A percentile compares a stretch with the other conserved stretches of the same genome.
Evolutionary conservation across 805 yeast genomes (phyloP).

Genomic region (Wickerhamiella vanderwaltii): DNA sequence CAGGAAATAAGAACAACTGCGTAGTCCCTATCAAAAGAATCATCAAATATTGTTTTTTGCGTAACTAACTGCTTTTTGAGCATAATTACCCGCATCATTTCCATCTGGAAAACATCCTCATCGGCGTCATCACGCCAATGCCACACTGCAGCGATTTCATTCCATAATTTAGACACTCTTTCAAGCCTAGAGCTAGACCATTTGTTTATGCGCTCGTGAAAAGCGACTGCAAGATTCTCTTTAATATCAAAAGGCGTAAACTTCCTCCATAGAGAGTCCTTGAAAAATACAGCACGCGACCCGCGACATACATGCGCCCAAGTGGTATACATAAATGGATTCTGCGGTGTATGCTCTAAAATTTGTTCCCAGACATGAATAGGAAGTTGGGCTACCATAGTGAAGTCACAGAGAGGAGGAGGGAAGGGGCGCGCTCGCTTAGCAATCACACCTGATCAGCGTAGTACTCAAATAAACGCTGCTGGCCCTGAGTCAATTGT

Average conservation of each 20-base stretch:
- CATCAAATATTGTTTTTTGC: background rate
- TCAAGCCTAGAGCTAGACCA: background rate
- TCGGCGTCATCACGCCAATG: background rate
- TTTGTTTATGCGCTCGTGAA: background rate
- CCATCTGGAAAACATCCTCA: background rate
- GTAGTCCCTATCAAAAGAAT: background rate
- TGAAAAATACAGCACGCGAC: background rate
- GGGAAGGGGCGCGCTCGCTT: no score
- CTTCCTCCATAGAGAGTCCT: background rate
- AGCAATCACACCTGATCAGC: background rate
- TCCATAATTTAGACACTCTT: background rate
- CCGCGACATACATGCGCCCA: conserved; percentile 2
- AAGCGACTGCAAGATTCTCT: background rate
- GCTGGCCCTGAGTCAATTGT: conserved; percentile 23
- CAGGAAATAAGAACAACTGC: background rate
- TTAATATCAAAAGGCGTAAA: background rate
- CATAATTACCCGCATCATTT: background rate
- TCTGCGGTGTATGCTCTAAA: background rate
- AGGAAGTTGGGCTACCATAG: no score
- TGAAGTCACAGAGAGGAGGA: no score
- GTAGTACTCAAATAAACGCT: conserved; percentile 22
- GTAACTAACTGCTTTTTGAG: no score
- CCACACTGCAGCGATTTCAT: background rate
- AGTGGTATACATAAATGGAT: background rate
- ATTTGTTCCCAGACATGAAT: background rate